Evolutionary conservation across 805 yeast species (phyloP).

Genomic region (Yarrowia sp.): DNA sequence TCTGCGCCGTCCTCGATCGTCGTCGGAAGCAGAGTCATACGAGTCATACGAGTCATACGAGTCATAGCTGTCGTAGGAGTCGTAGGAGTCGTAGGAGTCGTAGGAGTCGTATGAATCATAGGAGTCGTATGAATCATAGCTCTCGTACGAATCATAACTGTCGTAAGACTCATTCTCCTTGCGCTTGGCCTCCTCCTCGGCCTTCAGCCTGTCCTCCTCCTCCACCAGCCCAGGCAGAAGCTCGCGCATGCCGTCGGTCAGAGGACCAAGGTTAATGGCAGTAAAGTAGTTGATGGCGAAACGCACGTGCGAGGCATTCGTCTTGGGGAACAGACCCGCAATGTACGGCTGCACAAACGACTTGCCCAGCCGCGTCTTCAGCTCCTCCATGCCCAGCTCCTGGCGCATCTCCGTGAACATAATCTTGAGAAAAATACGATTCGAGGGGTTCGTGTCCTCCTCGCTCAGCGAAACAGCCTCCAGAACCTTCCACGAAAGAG

Average conservation of each 20-base stretch:
- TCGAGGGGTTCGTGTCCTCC: conserved; percentile 70
- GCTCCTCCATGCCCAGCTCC: conserved; percentile 61
- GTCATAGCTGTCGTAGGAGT: background rate
- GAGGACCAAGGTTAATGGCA: conserved; percentile 80
- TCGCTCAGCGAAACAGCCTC: conserved; percentile 60
- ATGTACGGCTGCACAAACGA: conserved; percentile 50
- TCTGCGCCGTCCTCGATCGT: background rate
- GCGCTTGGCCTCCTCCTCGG: background rate
- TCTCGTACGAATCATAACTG: background rate
- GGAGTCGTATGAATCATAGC: background rate
- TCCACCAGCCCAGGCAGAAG: conserved; percentile 33
- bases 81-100: background rate
- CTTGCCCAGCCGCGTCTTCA: conserved; percentile 53
- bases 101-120: conserved; percentile 19
- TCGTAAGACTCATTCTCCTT: background rate
- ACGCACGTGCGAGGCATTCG: conserved; percentile 42
- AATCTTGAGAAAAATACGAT: conserved; percentile 74
- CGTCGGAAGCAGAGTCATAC: background rate
- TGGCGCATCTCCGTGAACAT: conserved; percentile 74
- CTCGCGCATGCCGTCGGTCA: conserved; percentile 80
- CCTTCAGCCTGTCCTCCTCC: conserved; percentile 16
- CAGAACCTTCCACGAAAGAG: conserved; percentile 62
- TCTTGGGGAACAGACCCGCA: conserved; percentile 63
- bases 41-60: background rate
- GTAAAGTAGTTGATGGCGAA: conserved; percentile 90